A percentile compares a stretch with the other conserved stretches of the same genome.
Conservation (phyloP, 331 rosid species). For the Telfairia occidentalis region DNA sequence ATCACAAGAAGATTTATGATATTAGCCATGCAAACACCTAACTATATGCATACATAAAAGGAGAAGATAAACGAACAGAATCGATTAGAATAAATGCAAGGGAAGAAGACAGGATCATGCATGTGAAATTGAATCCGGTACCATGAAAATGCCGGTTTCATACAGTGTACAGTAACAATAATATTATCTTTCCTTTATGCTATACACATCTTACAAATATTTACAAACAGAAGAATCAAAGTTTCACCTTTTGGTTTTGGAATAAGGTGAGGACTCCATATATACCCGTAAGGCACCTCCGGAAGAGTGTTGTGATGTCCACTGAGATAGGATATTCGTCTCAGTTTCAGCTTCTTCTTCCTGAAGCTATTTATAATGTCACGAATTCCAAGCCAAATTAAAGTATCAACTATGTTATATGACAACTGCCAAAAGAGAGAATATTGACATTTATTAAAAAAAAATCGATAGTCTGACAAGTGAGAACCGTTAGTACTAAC, state of each 20-base stretch:
- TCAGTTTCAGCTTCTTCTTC: conserved; percentile 66
- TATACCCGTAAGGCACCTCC: conserved; percentile 65
- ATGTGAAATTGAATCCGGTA: not conserved
- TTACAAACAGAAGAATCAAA: not conserved
- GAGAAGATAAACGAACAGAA: not conserved
- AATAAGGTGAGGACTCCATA: conserved; percentile 96
- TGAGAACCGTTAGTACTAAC: conserved; percentile 14
- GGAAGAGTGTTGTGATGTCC: conserved; percentile 45
- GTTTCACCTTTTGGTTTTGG: conserved; percentile 83
- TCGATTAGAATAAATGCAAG: not conserved
- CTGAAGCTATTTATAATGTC: conserved; percentile 77
- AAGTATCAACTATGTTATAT: conserved; percentile 74
- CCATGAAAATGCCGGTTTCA: not conserved
- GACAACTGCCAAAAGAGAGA: conserved; percentile 59
- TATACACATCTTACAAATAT: not conserved
- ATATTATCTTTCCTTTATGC: not conserved
- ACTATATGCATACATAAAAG: not conserved
- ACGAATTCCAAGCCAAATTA: conserved; percentile 90
- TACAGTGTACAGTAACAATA: not conserved
- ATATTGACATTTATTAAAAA: not conserved
- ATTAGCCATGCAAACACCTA: not conserved
- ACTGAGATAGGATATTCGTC: conserved; percentile 64
- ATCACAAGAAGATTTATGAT: not conserved
- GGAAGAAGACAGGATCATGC: not conserved
- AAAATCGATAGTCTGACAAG: not conserved